A percentile compares a stretch with the other conserved stretches of the same genome.
Evolutionary conservation across 208 protist species (phyloP).

Genomic region (Acanthamoeba healyi): DNA sequence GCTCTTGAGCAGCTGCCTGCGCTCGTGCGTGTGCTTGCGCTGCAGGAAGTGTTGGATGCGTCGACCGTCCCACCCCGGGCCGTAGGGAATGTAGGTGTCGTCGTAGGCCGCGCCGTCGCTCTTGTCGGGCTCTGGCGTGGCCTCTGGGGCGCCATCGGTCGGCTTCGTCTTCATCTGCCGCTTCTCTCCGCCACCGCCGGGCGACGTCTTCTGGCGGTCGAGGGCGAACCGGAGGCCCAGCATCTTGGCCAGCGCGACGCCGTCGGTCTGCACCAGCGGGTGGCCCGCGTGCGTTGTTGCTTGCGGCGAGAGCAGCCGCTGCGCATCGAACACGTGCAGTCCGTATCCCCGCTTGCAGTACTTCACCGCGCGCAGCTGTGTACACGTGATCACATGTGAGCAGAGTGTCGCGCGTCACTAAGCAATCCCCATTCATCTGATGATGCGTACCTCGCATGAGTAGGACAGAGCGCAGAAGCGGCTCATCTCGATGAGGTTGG

Average conservation of each 20-base stretch:
- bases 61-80: neutral
- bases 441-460: neutral
- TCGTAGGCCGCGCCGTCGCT: neutral
- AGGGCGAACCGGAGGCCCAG: neutral
- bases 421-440: no score
- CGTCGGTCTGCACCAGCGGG: neutral
- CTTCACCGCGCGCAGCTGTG: neutral
- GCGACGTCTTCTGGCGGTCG: neutral
- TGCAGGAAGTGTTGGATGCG: neutral
- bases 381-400: neutral
- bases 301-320: neutral
- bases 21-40: conserved; percentile 2
- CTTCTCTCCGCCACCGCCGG: neutral
- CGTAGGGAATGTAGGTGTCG: neutral
- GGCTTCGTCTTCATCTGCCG: no score
- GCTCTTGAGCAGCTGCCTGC: neutral
- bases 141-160: no score
- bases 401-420: neutral
- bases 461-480: neutral
- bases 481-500: neutral
- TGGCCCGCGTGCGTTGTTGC: neutral
- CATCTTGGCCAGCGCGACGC: neutral
- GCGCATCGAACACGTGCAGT: neutral
- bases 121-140: neutral
- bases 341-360: neutral